These are phyloP conservation scores for Loxodes magnus DNA, from an alignment of 73 alveolate genomes.

Conservation along the genomic window DNA sequence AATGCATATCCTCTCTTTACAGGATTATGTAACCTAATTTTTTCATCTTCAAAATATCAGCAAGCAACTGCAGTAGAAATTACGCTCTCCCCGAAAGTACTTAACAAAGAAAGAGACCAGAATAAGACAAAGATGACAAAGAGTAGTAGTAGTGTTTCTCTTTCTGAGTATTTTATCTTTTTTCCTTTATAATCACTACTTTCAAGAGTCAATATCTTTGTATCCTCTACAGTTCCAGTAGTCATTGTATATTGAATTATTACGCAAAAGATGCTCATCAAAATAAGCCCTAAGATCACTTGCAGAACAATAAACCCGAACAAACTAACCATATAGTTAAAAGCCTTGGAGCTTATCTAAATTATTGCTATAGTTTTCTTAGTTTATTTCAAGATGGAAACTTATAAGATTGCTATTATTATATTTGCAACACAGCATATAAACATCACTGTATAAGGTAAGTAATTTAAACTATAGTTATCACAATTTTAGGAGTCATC, in stretches of 20 bases:
- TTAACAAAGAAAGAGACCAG: conserved; percentile 1
- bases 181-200: conserved; percentile 2
- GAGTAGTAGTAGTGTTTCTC: not conserved
- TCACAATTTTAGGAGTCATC: not conserved
- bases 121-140: not conserved
- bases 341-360: conserved; percentile 3
- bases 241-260: conserved; percentile 6
- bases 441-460: not conserved
- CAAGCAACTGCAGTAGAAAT: conserved; percentile 1
- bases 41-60: conserved; percentile 11
- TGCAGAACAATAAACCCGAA: not conserved
- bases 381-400: not conserved
- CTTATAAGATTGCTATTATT: not conserved
- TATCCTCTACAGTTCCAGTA: conserved; percentile 2
- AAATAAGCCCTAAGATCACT: not conserved
- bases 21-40: not conserved
- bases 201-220: not conserved
- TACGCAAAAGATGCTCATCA: not conserved
- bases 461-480: conserved; percentile 1
- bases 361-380: not conserved
- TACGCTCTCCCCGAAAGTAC: conserved; percentile 11
- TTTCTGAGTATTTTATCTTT: conserved; percentile 6
- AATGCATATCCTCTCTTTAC: conserved; percentile 1
- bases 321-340: not conserved
- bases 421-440: not conserved